A percentile compares a stretch with the other conserved stretches of the same genome.
Evolutionary conservation across 768 basidiomycete genomes (phyloP).

Genomic region (Kwoniella shandongensis): DNA sequence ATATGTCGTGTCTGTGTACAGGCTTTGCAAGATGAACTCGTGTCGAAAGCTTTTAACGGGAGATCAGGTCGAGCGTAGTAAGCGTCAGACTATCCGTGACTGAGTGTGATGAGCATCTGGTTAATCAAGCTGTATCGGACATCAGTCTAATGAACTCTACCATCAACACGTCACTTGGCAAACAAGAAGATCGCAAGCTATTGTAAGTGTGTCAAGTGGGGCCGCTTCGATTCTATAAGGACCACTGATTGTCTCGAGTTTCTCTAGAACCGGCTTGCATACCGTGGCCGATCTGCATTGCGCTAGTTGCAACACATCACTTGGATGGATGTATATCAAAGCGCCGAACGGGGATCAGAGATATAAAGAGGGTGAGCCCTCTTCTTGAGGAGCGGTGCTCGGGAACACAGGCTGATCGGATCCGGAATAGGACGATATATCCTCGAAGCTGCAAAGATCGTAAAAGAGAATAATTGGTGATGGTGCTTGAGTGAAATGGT

Average conservation of each 20-base stretch:
- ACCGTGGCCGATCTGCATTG: slow-evolving; percentile 50
- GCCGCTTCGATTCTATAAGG: background rate
- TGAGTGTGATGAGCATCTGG: background rate
- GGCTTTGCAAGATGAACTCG: slow-evolving; percentile 51
- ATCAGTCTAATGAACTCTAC: slow-evolving; percentile 51
- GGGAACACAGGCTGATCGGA: no score
- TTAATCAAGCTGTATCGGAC: background rate
- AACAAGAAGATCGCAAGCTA: slow-evolving; percentile 46
- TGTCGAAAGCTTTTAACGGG: slow-evolving; percentile 52
- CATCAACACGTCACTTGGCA: slow-evolving; percentile 51
- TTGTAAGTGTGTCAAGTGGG: slow-evolving; percentile 28
- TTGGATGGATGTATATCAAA: slow-evolving; percentile 53
- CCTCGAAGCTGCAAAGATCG: slow-evolving; percentile 47
- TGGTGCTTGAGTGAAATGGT: background rate
- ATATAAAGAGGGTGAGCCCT: slow-evolving; percentile 52
- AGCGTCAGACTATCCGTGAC: slow-evolving; percentile 11
- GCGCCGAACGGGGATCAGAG: slow-evolving; percentile 49
- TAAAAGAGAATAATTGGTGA: slow-evolving; percentile 54
- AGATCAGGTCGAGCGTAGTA: slow-evolving; percentile 50
- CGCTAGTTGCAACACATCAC: slow-evolving; percentile 32
- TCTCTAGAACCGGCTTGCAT: slow-evolving; percentile 48
- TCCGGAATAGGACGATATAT: slow-evolving; percentile 49
- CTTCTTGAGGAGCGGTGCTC: background rate
- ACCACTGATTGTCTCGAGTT: no score
- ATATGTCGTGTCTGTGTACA: slow-evolving; percentile 4